Evolutionary conservation across 192 early-diverging fungal species (phyloP), one percentile per base, ranked within the genome.

Genomic region (Phycomyces blakesleeanus): DNA sequence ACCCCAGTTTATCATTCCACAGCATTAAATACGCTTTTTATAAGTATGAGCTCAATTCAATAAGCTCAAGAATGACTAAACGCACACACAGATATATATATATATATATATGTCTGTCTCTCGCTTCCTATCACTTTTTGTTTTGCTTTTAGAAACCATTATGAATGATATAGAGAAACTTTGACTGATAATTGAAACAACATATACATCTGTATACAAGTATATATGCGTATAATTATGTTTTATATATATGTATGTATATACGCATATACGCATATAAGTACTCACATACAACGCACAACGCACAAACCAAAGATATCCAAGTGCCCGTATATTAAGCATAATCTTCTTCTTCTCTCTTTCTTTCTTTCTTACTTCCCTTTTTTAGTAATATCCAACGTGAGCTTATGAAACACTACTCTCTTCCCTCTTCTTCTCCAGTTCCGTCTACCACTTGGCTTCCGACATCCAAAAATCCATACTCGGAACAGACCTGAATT

Each of bases 401-500:
- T 14, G 18, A 3, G 40, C 40, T 14, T 47, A 47, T 47, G 2
- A 18, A 2, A 47, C 44, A 14, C 5, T 47, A 14, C 11, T 14
- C 44, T n/a, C 44, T 11, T 3, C 15, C 44, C 6, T 41, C 40
- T 14, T 47, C 5, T 12, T 14, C 44, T n/a, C 11, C 44, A 0
- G 61, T 63, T 14, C 18, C 57, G 53, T 76, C 68, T 25, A 71
- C 55, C 0, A 71, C 56, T 25, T 71, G 47, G 37, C 64, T 60
- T 41, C 66, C 61, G 12, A 76, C 41, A 54, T 76, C 68, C 55
- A 85, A 64, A 59, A 97, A 88, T 22, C 86, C 85, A 55, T 86
- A 89, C 25, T 89, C 76, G 21, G 81, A 83, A 56, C 91, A 93
- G 14, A 85, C 73, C 25, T 84, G 64, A 18, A 97, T 80, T n/a